A percentile compares a stretch with the other conserved stretches of the same genome.
Conservation (phyloP, 257 asterid species). For the Schizonepeta tenuifolia region DNA sequence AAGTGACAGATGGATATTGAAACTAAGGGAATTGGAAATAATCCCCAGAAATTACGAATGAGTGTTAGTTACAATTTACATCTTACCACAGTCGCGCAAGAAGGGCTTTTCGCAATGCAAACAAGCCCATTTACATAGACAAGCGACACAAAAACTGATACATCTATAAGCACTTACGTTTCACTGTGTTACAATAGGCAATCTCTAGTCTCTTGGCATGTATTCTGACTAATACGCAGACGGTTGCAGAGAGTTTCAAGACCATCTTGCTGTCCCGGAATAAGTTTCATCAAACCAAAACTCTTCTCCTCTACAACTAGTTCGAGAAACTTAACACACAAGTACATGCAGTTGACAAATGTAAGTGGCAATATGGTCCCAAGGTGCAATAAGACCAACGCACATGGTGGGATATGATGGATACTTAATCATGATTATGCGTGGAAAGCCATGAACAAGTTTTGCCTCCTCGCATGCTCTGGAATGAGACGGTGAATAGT, state of each 20-base stretch:
- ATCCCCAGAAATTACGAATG: constrained; percentile 26
- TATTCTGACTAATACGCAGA: constrained; percentile 12
- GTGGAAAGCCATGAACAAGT: constrained; percentile 94
- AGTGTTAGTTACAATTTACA: constrained; percentile 38
- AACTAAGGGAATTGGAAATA: background rate
- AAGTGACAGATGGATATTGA: background rate
- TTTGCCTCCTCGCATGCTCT: constrained; percentile 96
- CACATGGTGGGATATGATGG: constrained; percentile 17
- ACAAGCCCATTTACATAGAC: constrained; percentile 38
- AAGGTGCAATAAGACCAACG: background rate
- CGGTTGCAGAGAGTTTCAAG: constrained; percentile 20
- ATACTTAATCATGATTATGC: constrained; percentile 42
- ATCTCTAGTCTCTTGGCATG: constrained; percentile 36
- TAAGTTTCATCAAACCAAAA: constrained; percentile 39
- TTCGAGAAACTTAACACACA: constrained; percentile 29
- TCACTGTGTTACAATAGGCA: constrained; percentile 29
- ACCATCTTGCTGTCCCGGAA: constrained; percentile 26
- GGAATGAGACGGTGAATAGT: constrained; percentile 87
- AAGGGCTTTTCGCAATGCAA: constrained; percentile 33
- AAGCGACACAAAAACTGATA: constrained; percentile 32
- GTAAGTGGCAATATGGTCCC: constrained; percentile 5
- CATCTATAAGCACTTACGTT: constrained; percentile 31
- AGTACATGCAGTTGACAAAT: constrained; percentile 15
- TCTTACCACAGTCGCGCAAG: constrained; percentile 31
- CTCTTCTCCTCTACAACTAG: constrained; percentile 39